Percentiles rank a stretch among this genome's conserved stretches.
Conservation (phyloP, 192 early-diverging fungal species). For the Backusella circina region DNA sequence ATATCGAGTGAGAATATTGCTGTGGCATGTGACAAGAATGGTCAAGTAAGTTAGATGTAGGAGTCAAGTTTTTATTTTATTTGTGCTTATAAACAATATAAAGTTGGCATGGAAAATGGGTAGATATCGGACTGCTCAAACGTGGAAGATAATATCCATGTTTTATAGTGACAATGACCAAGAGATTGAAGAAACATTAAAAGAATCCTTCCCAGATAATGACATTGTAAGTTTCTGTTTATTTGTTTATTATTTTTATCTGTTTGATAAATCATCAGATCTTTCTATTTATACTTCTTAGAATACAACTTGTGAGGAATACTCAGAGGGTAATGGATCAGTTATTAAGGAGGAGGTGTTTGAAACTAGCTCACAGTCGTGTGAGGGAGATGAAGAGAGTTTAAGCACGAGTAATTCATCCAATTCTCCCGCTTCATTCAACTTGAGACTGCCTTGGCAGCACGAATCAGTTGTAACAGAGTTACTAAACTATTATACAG, state of each 20-base stretch:
- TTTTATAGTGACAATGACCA: conserved; percentile 43
- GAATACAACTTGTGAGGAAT: neutral
- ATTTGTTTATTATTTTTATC: neutral
- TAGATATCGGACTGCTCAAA: conserved; percentile 60
- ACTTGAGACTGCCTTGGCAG: conserved; percentile 35
- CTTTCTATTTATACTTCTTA: neutral
- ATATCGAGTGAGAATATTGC: conserved; percentile 47
- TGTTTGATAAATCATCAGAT: neutral
- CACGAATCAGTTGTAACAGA: conserved; percentile 49
- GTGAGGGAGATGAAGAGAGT: neutral
- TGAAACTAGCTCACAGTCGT: neutral
- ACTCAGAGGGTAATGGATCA: neutral
- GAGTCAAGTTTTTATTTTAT: too few species aligned
- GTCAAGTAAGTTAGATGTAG: conserved; percentile 39
- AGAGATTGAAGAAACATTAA: neutral
- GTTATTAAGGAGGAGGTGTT: neutral
- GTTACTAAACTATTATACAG: conserved; percentile 68
- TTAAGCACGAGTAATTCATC: neutral
- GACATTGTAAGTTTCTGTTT: neutral
- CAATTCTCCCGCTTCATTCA: neutral
- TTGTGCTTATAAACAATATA: neutral
- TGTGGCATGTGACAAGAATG: conserved; percentile 57
- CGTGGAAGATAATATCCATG: conserved; percentile 71
- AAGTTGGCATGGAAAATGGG: conserved; percentile 61
- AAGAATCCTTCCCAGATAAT: neutral